These are phyloP conservation scores for Termitomyces sp. DNA, from an alignment of 768 basidiomycete species.

Conservation along the genomic window DNA sequence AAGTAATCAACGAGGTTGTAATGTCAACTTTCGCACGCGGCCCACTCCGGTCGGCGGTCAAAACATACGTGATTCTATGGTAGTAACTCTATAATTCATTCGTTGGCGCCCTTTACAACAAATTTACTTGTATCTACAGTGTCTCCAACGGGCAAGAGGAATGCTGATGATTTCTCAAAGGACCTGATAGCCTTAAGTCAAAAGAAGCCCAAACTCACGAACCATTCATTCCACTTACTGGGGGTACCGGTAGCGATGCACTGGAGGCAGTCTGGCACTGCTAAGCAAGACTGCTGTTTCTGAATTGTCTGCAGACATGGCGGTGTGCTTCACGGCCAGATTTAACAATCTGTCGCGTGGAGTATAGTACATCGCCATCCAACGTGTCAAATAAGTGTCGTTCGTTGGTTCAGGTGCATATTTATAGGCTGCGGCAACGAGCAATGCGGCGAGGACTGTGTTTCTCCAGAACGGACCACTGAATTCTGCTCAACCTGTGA, in stretches of 20 bases:
- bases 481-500: constrained; percentile 42
- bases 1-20: constrained; percentile 10
- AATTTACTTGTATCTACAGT: constrained; percentile 26
- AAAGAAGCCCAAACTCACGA: background rate
- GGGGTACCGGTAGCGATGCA: constrained; percentile 65
- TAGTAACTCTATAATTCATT: constrained; percentile 4
- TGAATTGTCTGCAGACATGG: constrained; percentile 35
- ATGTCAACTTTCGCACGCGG: constrained; percentile 14
- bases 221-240: constrained; percentile 48
- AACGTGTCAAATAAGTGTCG: constrained; percentile 60
- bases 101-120: constrained; percentile 22
- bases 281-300: constrained; percentile 37
- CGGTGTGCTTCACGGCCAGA: constrained; percentile 53
- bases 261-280: constrained; percentile 36
- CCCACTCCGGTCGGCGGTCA: background rate
- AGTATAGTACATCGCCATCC: constrained; percentile 53
- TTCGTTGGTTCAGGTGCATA: constrained; percentile 58
- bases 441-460: constrained; percentile 43
- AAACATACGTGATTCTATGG: background rate
- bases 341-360: constrained; percentile 49
- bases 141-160: constrained; percentile 53
- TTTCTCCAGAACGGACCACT: constrained; percentile 63
- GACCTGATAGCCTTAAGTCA: constrained; percentile 28
- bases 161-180: constrained; percentile 56
- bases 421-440: constrained; percentile 55